A percentile compares a stretch with the other conserved stretches of the same genome.
phyloP scores from a whole-genome alignment of 805 yeast genomes.

The Saturnispora quitensis region DNA sequence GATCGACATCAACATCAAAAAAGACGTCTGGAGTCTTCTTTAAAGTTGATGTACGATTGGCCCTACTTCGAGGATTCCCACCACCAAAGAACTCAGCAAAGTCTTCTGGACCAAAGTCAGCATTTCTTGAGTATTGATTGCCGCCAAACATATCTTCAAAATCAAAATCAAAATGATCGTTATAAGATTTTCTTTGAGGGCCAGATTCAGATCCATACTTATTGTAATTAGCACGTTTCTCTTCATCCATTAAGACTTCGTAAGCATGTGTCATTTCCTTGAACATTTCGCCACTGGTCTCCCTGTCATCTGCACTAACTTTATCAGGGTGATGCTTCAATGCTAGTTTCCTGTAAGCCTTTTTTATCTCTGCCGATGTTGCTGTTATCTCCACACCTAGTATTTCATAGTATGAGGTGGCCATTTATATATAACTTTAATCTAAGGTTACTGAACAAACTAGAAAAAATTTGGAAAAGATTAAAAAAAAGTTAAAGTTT shows the following conservation, averaged over 20 bases:
- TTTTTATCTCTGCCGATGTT: constrained; percentile 60
- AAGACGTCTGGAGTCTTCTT: constrained; percentile 57
- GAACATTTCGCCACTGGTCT: constrained; percentile 65
- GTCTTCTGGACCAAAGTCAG: constrained; percentile 51
- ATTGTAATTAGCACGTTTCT: constrained; percentile 50
- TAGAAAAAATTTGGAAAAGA: neutral
- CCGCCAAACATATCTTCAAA: constrained; percentile 7
- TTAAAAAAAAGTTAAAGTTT: too few relatives aligned
- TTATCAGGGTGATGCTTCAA: constrained; percentile 85
- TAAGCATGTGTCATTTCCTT: constrained; percentile 84
- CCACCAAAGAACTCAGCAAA: constrained; percentile 61
- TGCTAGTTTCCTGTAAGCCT: constrained; percentile 80
- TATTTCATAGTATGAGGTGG: constrained; percentile 12
- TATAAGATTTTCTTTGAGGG: constrained; percentile 1
- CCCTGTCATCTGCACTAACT: constrained; percentile 40
- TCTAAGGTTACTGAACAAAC: neutral
- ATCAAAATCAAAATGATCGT: constrained; percentile 17
- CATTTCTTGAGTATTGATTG: constrained; percentile 31
- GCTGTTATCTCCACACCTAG: constrained; percentile 27
- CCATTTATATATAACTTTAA: neutral
- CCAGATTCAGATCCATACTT: constrained; percentile 24
- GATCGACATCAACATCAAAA: constrained; percentile 52
- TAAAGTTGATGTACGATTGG: neutral
- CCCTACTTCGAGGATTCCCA: constrained; percentile 11
- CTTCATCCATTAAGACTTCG: constrained; percentile 69